Base-by-base conservation (phyloP, 2,329 filamentous ascomycete genomes). In the Alternaria viburni region DNA sequence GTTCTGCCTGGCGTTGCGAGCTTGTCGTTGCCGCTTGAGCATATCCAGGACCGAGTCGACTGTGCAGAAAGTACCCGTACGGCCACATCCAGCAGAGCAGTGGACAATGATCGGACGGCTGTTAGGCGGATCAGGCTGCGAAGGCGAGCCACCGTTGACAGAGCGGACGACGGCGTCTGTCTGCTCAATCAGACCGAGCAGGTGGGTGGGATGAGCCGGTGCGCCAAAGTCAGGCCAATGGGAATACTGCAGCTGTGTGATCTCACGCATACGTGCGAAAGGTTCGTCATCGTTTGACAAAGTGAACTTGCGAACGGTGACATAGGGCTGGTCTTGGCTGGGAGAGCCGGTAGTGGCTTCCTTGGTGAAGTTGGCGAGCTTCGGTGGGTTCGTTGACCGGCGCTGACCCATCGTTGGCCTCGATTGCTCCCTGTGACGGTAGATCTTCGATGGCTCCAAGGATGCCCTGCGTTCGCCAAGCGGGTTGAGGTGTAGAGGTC, bases 141-240 rank as follows among this genome's bases (percentile, higher is more conserved):
- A 82, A 79, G 85, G 86, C 2, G 82, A 77, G 54, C 84, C 77
- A 26, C 81, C 77, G 59, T 81, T 80, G 4, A 80, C 76, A 78
- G 83, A 71, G 81, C 86, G 60, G 80, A 87, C 69, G 80, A 90
- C 82, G 86, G 91, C 86, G 89, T 93, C 96, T 72, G 91, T 92
- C 56, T 97, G 87, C 79, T 97, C 93, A n/a, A 98, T 92, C 15
- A 99, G 82, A 2, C 91, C 92, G 15, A 99, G 85, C 2, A 99
- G 86, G 73, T 98, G 93, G 6, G 89, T 88, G 1, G 96, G 93
- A 73, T 96, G 91, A 0, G 96, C 93, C 0, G 95, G 95, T 0
- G 93, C 91, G 19, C 96, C 96, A 79, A 98, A 97, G 75, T 99
- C 96, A 0, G 96, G 96, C 96, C 96, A 99, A n/a, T 91, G 90